Conservation (phyloP, 148 eudicot genomes). For the Nyssa sinensis region DNA sequence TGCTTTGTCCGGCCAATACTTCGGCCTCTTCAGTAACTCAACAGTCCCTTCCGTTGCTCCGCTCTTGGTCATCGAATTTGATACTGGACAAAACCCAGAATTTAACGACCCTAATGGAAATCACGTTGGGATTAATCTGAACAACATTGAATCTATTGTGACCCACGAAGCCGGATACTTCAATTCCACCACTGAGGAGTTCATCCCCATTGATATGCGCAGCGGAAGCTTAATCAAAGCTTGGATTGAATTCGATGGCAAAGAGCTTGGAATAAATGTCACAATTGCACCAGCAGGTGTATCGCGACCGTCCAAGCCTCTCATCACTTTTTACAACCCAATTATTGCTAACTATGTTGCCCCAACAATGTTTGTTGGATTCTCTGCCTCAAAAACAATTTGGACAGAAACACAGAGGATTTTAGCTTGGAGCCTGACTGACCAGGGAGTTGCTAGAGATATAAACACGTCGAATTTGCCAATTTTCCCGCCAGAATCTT, state of each 20-base stretch:
- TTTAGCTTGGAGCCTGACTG: slow-evolving; percentile 58
- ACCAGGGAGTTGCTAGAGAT: slow-evolving; percentile 38
- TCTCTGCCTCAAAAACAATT: slow-evolving; percentile 45
- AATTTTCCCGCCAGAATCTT: slow-evolving; percentile 16
- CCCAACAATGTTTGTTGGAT: slow-evolving; percentile 44
- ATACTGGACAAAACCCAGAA: slow-evolving; percentile 42
- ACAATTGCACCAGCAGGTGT: slow-evolving; percentile 44
- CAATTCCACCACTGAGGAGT: slow-evolving; percentile 6
- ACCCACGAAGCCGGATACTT: slow-evolving; percentile 36
- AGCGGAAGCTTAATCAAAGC: slow-evolving; percentile 49
- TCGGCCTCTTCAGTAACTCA: slow-evolving; percentile 37
- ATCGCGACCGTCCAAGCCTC: slow-evolving; percentile 29
- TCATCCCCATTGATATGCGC: slow-evolving; percentile 35
- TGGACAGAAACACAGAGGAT: slow-evolving; percentile 52
- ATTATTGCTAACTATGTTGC: slow-evolving; percentile 27
- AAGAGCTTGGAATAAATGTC: slow-evolving; percentile 33
- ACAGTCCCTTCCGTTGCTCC: slow-evolving; percentile 22
- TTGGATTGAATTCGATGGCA: slow-evolving; percentile 53
- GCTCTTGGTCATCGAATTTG: slow-evolving; percentile 46
- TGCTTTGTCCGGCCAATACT: slow-evolving; percentile 45
- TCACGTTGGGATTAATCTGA: slow-evolving; percentile 48
- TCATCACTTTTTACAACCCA: slow-evolving; percentile 29
- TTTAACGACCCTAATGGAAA: slow-evolving; percentile 45
- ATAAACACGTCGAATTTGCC: slow-evolving; percentile 46
- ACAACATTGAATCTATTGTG: slow-evolving; percentile 25